Conservation (phyloP, 768 basidiomycete genomes). For the Amanita rubescens region DNA sequence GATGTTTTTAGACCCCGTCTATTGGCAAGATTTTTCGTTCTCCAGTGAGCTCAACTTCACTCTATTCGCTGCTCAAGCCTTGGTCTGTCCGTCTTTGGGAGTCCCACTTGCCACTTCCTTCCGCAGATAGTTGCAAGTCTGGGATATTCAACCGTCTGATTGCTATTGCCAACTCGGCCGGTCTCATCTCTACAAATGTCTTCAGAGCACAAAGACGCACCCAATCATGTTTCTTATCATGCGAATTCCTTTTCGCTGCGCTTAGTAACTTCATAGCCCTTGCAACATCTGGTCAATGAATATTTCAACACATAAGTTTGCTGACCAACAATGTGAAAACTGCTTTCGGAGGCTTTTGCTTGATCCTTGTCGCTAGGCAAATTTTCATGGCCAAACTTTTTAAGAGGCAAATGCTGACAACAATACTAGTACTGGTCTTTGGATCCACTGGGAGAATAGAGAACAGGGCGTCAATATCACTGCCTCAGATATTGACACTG, state of each 20-base stretch:
- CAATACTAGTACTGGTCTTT: conserved; percentile 29
- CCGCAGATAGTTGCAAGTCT: conserved; percentile 41
- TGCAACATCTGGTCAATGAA: conserved; percentile 32
- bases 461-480: conserved; percentile 32
- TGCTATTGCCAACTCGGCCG: conserved; percentile 40
- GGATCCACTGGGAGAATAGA: conserved; percentile 43
- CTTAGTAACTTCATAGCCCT: conserved; percentile 22
- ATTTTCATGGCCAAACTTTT: conserved; percentile 9
- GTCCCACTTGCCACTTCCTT: conserved; percentile 43
- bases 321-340: conserved; percentile 20
- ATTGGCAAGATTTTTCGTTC: conserved; percentile 24
- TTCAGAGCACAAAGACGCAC: conserved; percentile 44
- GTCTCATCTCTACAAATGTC: conserved; percentile 45
- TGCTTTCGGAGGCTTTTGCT: conserved; percentile 38
- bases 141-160: conserved; percentile 40
- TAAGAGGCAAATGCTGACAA: not conserved
- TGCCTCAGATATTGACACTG: conserved; percentile 38
- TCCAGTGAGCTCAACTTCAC: not conserved
- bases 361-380: conserved; percentile 33
- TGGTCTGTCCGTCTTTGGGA: conserved; percentile 40
- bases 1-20: conserved; percentile 40
- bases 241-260: not conserved
- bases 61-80: conserved; percentile 18
- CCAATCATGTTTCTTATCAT: conserved; percentile 25
- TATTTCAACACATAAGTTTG: not conserved